Conservation (phyloP, 129 eudicot species). For the carrot (Daucus carota) region DH1_v3.0 NC_030382.2:38773501-38774000, state of each 20-base stretch:
- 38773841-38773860: no score
- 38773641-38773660: accelerated
- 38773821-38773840: not conserved
- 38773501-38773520: constrained; percentile 47
- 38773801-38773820: not conserved
- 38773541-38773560: constrained; percentile 16
- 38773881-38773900: no score
- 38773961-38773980: no score
- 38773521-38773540: not conserved
- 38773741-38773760: not conserved
- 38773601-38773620: constrained; percentile 58
- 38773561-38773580: constrained; percentile 32
- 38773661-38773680: no score
- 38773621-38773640: constrained; percentile 12
- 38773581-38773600: constrained; percentile 43
- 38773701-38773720: not conserved
- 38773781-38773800: not conserved
- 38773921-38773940: no score
- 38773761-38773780: not conserved
- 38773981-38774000: no score
- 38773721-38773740: not conserved
- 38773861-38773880: no score
- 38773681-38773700: not conserved
- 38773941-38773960: no score
- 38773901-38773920: no score